Base-by-base conservation (phyloP, 345 rosid genomes). In the Dipteronia sinensis region DNA sequence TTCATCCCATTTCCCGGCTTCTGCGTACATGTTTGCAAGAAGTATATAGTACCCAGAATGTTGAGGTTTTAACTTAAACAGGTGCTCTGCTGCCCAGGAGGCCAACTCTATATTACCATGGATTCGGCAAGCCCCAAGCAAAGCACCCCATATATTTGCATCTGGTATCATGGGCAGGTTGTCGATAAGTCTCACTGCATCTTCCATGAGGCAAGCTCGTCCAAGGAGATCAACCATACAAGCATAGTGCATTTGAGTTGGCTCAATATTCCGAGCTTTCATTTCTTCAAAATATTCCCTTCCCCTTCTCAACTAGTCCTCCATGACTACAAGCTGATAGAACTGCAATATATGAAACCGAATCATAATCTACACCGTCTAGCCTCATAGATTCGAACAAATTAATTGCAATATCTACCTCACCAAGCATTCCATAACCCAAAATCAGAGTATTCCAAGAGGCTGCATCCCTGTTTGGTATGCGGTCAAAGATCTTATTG, bases 171-270 rank as follows among this genome's bases (percentile, higher is more conserved):
- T 69, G 2, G 88, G 77, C 55, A 85, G 23, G 31, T 70, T 72
- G 67, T 82, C 72, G 7, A 89, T 82, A 11, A 87, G 75, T 55
- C 79, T 63, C 31, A 76, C 78, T 46, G 84, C 88, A 65, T 89
- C 89, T 44, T 82, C 81, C 73, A 87, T 34, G 10, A 79, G 84
- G 65, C 88, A 90, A 67, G 89, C 90, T 63, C 90, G 83, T 69
- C 90, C 89, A 65, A 82, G 87, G 22, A 87, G 84, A 81, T 89
- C 90, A 58, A 87, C 86, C 89, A 89, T 78, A 75, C 90, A 89
- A 19, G 90, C 86, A 65, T 89, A 87, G 67, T 89, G 90, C 84
- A 84, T 83, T 46, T 77, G 76, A 31, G 81, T 80, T 27, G 82
- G 87, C 72, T 81, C 56, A 46, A 85, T 78, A 34, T 81, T 78